These are phyloP conservation scores for Porpolomopsis calyptriformis DNA, from an alignment of 768 basidiomycete genomes.

Conservation along the genomic window DNA sequence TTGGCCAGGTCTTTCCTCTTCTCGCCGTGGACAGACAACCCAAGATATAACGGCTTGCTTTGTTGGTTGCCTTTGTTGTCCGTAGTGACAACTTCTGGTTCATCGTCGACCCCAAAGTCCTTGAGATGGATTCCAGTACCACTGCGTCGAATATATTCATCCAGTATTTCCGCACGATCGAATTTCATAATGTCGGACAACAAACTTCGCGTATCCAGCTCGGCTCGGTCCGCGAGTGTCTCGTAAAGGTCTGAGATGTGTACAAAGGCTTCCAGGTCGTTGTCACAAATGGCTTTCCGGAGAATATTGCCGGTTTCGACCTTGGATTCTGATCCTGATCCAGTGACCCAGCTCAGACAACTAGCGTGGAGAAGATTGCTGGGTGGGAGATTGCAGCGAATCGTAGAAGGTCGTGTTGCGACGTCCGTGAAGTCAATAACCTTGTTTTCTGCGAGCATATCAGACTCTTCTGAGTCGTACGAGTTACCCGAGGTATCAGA, in stretches of 20 bases:
- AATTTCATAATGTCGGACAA: conserved; percentile 22
- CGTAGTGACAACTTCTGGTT: conserved; percentile 20
- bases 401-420: conserved; percentile 34
- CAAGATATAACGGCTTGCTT: conserved; percentile 44
- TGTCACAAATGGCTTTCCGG: conserved; percentile 27
- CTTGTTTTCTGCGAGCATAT: conserved; percentile 24
- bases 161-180: conserved; percentile 41
- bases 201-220: conserved; percentile 13
- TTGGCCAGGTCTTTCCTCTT: conserved; percentile 44
- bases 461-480: too few species aligned
- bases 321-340: conserved; percentile 4
- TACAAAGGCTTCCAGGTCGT: conserved; percentile 43
- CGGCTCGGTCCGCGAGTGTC: conserved; percentile 21
- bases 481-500: conserved; percentile 33
- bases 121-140: conserved; percentile 31
- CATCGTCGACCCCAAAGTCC: conserved; percentile 15
- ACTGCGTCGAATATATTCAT: conserved; percentile 46
- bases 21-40: conserved; percentile 54
- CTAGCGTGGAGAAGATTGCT: conserved; percentile 23
- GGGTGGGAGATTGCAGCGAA: conserved; percentile 33
- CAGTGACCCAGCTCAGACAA: neutral
- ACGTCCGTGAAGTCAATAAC: conserved; percentile 42
- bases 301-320: conserved; percentile 16
- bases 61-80: too few species aligned
- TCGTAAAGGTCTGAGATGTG: conserved; percentile 37